These are phyloP conservation scores for Juglanconis oblonga DNA, from an alignment of 2,329 filamentous ascomycete genomes.

Conservation along the genomic window DNA sequence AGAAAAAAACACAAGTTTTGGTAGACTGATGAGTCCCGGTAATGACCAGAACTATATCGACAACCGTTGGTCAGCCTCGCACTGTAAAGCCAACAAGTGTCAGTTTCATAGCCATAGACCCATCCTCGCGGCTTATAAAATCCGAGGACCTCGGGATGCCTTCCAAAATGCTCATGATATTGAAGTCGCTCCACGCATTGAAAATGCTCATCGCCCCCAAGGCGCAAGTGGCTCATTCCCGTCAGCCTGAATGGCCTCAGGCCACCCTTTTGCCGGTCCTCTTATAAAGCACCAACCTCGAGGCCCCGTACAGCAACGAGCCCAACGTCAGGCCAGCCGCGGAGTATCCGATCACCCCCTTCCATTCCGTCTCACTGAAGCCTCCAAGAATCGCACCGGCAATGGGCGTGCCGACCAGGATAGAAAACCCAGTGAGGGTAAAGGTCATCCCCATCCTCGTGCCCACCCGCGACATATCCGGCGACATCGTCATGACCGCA, in stretches of 20 bases:
- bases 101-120: too few species aligned
- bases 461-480: constrained; percentile 35
- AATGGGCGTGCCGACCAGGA: constrained; percentile 50
- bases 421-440: constrained; percentile 38
- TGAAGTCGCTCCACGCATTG: too few species aligned
- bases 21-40: too few species aligned
- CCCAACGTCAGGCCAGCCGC: constrained; percentile 29
- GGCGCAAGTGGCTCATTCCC: too few species aligned
- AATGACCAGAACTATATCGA: too few species aligned
- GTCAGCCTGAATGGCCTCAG: not conserved
- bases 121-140: too few species aligned
- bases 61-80: too few species aligned
- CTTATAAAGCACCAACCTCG: constrained; percentile 25
- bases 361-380: constrained; percentile 27
- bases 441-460: constrained; percentile 42
- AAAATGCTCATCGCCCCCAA: too few species aligned
- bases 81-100: too few species aligned
- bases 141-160: too few species aligned
- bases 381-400: constrained; percentile 44
- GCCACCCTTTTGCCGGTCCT: constrained; percentile 18
- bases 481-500: constrained; percentile 33
- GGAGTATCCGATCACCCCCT: constrained; percentile 30
- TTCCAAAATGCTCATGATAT: too few species aligned
- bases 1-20: too few species aligned
- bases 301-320: constrained; percentile 19